Evolutionary conservation across 495 filamentous ascomycete genomes (phyloP), one percentile per base, ranked within the genome.

Genomic region (Viridothelium virens): DNA sequence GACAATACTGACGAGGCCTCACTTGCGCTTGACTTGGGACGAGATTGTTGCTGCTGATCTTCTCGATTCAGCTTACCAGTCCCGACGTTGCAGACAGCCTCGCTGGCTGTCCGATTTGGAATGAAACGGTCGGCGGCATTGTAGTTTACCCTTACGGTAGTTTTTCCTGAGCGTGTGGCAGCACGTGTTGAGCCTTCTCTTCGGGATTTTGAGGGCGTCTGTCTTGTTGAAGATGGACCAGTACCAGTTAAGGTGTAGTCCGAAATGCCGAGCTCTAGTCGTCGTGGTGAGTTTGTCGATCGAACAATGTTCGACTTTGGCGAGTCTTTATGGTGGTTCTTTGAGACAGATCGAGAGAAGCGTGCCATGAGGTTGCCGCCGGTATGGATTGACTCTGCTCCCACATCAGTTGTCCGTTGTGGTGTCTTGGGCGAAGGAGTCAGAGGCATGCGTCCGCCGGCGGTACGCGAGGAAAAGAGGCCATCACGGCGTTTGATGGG

Each of bases 61-160:
- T 36, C 36, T 33, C 36, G 37, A 61, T 59, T 66, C 38, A 90
- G 85, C 84, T 97, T 97, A 2, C 85, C 88, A 31, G 89, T 87
- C 59, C 92, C 91, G 62, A 83, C 85, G 48, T 89, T 90, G 67
- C 87, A 83, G 69, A 96, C 87, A 56, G 89, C 94, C 53, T 96
- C 94, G 79, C 91, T 93, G 61, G 92, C 91, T 18, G 82, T 81
- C 6, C 94, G 86, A 77, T 95, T 97, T 61, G 94, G 94, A 70
- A 98, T 97, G 82, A 97, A 98, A 53, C 94, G 88, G 73, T 98
- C 94, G n/a, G 86, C 92, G 37, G 86, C 86, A 65, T 85, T 87
- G 77, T 86, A 85, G 47, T 82, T 69, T 73, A 95, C 90, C 59
- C 85, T 86, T 33, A 59, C 53, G 7, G 53, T 59, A 0, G 53